Percentiles rank a stretch among this genome's conserved stretches.
These are phyloP conservation scores for Globisporangium rhizosaccharum DNA, from an alignment of 352 stramenopile species.

Conservation along the genomic window DNA sequence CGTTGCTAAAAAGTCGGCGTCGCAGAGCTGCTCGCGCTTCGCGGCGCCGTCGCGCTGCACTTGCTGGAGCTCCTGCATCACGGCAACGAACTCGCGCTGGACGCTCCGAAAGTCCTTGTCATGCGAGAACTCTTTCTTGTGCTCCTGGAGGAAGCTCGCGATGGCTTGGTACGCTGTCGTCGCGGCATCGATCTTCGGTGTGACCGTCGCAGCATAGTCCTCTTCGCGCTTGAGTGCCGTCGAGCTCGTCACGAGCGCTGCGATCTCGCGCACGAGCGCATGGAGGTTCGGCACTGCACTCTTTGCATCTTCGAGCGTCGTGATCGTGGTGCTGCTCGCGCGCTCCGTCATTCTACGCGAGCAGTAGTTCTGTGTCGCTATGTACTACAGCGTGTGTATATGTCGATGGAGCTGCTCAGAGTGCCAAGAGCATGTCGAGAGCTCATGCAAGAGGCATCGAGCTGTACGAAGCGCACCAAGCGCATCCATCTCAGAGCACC, in stretches of 20 bases:
- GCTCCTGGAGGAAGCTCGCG: conserved; percentile 50
- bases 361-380: not conserved
- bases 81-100: conserved; percentile 53
- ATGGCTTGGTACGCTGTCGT: conserved; percentile 58
- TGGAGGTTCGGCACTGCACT: conserved; percentile 27
- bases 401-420: not conserved
- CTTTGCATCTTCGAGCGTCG: conserved; percentile 41
- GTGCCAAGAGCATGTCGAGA: not conserved
- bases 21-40: conserved; percentile 56
- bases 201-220: conserved; percentile 43
- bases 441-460: too few species aligned
- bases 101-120: conserved; percentile 43
- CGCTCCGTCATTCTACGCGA: not conserved
- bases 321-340: conserved; percentile 16
- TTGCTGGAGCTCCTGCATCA: conserved; percentile 71
- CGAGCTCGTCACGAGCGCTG: conserved; percentile 24
- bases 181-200: conserved; percentile 47
- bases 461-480: too few species aligned
- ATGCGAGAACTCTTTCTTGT: conserved; percentile 46
- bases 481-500: not conserved
- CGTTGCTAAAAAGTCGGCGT: conserved; percentile 58
- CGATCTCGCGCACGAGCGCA: conserved; percentile 33
- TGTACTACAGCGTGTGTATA: not conserved
- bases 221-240: conserved; percentile 36
- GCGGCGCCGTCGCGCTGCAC: conserved; percentile 45